These are phyloP conservation scores for Sporisorium reilianum DNA, from an alignment of 1,284 basidiomycete species.

Conservation along the genomic window DNA sequence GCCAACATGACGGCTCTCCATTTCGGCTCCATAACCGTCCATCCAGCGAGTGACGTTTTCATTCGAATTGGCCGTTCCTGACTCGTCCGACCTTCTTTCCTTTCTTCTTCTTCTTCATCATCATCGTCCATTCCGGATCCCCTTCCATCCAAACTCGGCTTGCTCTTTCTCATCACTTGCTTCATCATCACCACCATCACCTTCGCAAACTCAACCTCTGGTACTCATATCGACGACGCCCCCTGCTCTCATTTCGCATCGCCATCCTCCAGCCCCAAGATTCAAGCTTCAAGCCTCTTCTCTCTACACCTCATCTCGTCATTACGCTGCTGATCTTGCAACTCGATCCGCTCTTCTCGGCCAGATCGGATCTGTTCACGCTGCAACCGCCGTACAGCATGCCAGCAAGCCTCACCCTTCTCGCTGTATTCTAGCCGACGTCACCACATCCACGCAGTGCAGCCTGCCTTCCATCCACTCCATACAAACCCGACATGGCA, in stretches of 20 bases:
- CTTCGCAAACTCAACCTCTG: background rate
- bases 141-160: background rate
- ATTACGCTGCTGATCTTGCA: background rate
- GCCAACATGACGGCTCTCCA: background rate
- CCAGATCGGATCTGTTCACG: background rate
- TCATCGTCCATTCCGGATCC: background rate
- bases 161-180: background rate
- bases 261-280: conserved; percentile 1
- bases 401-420: background rate
- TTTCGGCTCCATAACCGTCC: background rate
- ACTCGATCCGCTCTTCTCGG: no score
- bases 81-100: no score
- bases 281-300: conserved; percentile 3
- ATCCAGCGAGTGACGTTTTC: no score
- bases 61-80: background rate
- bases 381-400: background rate
- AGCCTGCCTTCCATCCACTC: background rate
- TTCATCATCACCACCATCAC: background rate
- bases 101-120: background rate
- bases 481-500: conserved; percentile 5
- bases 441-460: background rate
- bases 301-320: no score
- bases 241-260: background rate
- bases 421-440: background rate
- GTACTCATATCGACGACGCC: background rate